Evolutionary conservation across 2,329 filamentous ascomycete genomes (phyloP).

Genomic region (Hypoxylon sp.): DNA sequence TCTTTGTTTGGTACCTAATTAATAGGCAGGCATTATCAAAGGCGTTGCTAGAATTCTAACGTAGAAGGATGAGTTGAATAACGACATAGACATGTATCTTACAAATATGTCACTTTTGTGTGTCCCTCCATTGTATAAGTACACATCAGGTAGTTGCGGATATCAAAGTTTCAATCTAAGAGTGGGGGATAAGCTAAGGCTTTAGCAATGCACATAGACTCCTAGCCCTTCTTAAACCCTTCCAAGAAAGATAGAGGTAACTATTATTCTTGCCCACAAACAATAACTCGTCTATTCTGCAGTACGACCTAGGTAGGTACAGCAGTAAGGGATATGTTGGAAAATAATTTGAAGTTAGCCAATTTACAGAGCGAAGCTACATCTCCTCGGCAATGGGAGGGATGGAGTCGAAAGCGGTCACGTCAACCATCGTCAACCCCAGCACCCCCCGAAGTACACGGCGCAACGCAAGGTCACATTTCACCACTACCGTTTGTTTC

Average conservation of each 20-base stretch:
- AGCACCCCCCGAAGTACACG: conserved; percentile 3
- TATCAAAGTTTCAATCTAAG: neutral
- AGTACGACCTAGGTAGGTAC: no score
- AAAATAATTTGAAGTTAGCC: neutral
- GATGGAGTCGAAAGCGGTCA: conserved; percentile 7
- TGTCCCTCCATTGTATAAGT: neutral
- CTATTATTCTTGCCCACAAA: conserved; percentile 5
- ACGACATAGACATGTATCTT: neutral
- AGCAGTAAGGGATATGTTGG: conserved; percentile 5
- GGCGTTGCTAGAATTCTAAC: neutral
- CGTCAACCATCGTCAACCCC: conserved; percentile 12
- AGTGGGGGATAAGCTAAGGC: conserved; percentile 7
- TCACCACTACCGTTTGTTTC: conserved; percentile 35
- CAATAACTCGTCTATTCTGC: conserved; percentile 1
- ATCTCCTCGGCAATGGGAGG: neutral
- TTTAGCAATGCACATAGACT: neutral
- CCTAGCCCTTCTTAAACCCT: neutral
- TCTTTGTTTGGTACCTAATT: conserved; percentile 7
- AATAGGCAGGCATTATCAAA: neutral
- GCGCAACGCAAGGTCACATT: conserved; percentile 32
- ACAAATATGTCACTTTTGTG: neutral
- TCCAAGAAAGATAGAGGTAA: conserved; percentile 5
- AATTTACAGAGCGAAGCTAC: neutral
- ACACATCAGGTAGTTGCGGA: neutral
- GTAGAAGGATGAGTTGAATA: neutral